phyloP scores from a whole-genome alignment of 2,329 filamentous ascomycete genomes.

The Emmonsia crescens region DNA sequence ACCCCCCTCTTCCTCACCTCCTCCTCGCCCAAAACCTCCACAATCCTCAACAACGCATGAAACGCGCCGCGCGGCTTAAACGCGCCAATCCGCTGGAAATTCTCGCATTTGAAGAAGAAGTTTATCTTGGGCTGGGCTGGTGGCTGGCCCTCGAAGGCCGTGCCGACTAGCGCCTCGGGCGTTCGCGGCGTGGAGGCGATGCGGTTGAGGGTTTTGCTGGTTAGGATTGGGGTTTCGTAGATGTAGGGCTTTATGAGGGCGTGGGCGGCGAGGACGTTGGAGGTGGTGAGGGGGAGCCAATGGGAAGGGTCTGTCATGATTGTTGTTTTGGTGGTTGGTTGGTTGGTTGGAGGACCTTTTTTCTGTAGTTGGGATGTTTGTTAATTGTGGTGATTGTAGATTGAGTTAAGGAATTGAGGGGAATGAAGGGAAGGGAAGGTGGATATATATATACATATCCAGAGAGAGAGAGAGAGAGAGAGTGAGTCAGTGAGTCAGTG shows the following conservation, averaged over 20 bases:
- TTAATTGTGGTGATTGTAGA: not conserved
- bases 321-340: not conserved
- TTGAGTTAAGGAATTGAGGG: not conserved
- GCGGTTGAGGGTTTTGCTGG: slow-evolving; percentile 60
- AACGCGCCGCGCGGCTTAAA: slow-evolving; percentile 92
- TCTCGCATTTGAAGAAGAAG: slow-evolving; percentile 94
- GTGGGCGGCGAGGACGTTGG: slow-evolving; percentile 62
- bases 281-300: slow-evolving; percentile 56
- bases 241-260: slow-evolving; percentile 62
- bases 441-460: not conserved
- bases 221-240: slow-evolving; percentile 74
- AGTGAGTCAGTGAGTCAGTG: not conserved
- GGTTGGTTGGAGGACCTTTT: not conserved
- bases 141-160: slow-evolving; percentile 45
- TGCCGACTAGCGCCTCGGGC: slow-evolving; percentile 42
- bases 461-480: not conserved
- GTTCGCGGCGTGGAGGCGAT: slow-evolving; percentile 64
- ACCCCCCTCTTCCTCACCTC: slow-evolving; percentile 58
- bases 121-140: slow-evolving; percentile 55
- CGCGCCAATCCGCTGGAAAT: slow-evolving; percentile 77
- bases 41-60: slow-evolving; percentile 64
- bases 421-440: not conserved
- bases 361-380: not conserved
- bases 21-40: slow-evolving; percentile 50
- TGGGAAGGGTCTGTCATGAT: slow-evolving; percentile 36